Conservation (phyloP, 176 grass and related monocot genomes). For the Musa schizocarpa region DNA sequence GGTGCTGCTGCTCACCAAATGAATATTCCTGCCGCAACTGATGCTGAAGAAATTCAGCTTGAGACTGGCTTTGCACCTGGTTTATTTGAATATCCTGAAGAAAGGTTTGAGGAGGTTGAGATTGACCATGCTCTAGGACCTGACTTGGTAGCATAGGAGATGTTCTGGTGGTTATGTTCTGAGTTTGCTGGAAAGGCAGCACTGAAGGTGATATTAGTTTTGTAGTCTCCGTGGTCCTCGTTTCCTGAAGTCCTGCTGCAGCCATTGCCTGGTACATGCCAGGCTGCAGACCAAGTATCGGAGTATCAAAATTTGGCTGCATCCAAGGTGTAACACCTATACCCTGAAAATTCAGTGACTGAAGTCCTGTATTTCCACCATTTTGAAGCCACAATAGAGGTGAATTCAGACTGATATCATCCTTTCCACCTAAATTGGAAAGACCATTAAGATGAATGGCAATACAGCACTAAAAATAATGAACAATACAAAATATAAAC, state of each 20-base stretch:
- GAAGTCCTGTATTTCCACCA: slow-evolving; percentile 47
- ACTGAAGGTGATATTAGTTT: slow-evolving; percentile 53
- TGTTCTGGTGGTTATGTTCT: slow-evolving; percentile 41
- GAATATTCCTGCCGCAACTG: slow-evolving; percentile 36
- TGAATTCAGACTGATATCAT: slow-evolving; percentile 64
- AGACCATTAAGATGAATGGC: background rate
- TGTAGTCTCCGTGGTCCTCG: slow-evolving; percentile 14
- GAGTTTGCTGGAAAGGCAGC: slow-evolving; percentile 72
- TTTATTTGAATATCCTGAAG: slow-evolving; percentile 36
- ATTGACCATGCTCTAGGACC: slow-evolving; percentile 53
- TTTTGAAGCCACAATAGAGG: slow-evolving; percentile 78
- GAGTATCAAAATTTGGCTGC: slow-evolving; percentile 60
- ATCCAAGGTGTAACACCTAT: slow-evolving; percentile 60
- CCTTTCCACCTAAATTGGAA: slow-evolving; percentile 62
- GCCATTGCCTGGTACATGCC: slow-evolving; percentile 66
- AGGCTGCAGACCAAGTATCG: slow-evolving; percentile 53
- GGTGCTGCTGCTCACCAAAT: slow-evolving; percentile 46
- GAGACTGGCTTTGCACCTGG: slow-evolving; percentile 39
- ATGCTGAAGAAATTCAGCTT: slow-evolving; percentile 44
- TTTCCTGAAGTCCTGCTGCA: slow-evolving; percentile 40
- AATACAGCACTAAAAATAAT: background rate
- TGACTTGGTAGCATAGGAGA: slow-evolving; percentile 39
- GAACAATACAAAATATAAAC: background rate
- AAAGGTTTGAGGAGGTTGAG: slow-evolving; percentile 49
- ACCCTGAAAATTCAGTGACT: slow-evolving; percentile 80